These are phyloP conservation scores for Coprinopsis strossmayeri DNA, from an alignment of 768 basidiomycete species.

Conservation along the genomic window DNA sequence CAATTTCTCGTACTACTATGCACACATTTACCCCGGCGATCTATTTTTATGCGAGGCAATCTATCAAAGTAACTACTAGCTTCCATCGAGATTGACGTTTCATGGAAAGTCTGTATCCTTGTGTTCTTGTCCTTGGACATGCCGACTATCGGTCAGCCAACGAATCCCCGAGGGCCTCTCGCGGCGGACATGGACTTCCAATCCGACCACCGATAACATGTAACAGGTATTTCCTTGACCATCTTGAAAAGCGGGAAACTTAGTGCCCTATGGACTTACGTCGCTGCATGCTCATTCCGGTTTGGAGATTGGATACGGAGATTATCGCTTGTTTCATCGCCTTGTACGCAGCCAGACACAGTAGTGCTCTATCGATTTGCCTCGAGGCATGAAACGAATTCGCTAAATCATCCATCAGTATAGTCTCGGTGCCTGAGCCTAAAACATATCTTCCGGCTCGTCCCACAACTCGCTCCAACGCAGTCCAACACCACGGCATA, in stretches of 20 bases:
- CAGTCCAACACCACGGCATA: not conserved
- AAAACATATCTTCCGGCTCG: not conserved
- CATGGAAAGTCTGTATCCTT: not conserved
- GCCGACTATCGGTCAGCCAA: not conserved
- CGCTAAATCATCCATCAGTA: not conserved
- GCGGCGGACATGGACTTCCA: no score
- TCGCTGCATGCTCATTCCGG: no score
- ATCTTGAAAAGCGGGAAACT: no score
- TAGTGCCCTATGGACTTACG: no score
- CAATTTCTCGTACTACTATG: not conserved
- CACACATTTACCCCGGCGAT: not conserved
- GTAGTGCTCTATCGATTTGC: not conserved
- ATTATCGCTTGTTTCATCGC: no score
- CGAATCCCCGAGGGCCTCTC: not conserved
- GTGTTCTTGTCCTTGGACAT: no score
- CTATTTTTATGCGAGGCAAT: not conserved
- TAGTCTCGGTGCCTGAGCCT: not conserved
- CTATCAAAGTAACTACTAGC: not conserved
- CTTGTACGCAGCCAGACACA: not conserved
- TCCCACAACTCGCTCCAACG: not conserved
- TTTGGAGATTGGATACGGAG: no score
- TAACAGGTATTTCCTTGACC: no score
- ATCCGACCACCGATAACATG: no score
- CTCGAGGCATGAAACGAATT: not conserved
- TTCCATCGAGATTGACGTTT: not conserved